These are phyloP conservation scores for Leucoagaricus sp. DNA, from an alignment of 1,284 basidiomycete genomes.

Conservation along the genomic window DNA sequence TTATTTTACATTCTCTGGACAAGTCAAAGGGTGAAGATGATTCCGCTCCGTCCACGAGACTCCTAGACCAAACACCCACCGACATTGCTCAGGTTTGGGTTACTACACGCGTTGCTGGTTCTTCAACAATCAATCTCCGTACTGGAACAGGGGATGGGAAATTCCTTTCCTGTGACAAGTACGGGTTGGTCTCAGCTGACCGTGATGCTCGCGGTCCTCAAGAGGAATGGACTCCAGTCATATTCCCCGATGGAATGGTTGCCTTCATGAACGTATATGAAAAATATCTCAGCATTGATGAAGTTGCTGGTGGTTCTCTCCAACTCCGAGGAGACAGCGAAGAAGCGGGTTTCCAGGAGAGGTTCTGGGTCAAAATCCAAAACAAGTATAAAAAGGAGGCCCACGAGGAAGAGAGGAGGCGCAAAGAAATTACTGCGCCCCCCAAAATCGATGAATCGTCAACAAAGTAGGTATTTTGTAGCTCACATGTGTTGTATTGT, in stretches of 20 bases:
- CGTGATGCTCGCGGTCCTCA: slow-evolving; percentile 83
- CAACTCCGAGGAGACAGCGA: slow-evolving; percentile 84
- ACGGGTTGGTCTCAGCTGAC: slow-evolving; percentile 80
- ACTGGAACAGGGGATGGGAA: slow-evolving; percentile 85
- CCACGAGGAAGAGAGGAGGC: slow-evolving; percentile 78
- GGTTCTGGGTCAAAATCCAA: slow-evolving; percentile 89
- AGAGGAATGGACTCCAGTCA: slow-evolving; percentile 83
- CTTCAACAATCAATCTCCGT: slow-evolving; percentile 78
- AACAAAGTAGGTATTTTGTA: slow-evolving; percentile 66
- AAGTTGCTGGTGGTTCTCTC: slow-evolving; percentile 78
- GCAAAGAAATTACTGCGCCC: slow-evolving; percentile 61
- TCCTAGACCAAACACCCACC: slow-evolving; percentile 67
- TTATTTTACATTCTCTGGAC: slow-evolving; percentile 63
- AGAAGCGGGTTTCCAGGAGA: slow-evolving; percentile 76
- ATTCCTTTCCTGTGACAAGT: slow-evolving; percentile 82
- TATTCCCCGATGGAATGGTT: slow-evolving; percentile 77
- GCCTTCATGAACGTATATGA: slow-evolving; percentile 86
- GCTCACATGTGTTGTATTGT: slow-evolving; percentile 7
- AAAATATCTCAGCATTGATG: slow-evolving; percentile 80
- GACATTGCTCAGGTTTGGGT: slow-evolving; percentile 91
- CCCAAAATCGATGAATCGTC: slow-evolving; percentile 66
- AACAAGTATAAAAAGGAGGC: slow-evolving; percentile 89
- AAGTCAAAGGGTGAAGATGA: slow-evolving; percentile 53
- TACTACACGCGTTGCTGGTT: slow-evolving; percentile 76
- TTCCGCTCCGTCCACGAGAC: slow-evolving; percentile 37